Evolutionary conservation across 805 yeast species (phyloP).

Genomic region (Yarrowia sp.): DNA sequence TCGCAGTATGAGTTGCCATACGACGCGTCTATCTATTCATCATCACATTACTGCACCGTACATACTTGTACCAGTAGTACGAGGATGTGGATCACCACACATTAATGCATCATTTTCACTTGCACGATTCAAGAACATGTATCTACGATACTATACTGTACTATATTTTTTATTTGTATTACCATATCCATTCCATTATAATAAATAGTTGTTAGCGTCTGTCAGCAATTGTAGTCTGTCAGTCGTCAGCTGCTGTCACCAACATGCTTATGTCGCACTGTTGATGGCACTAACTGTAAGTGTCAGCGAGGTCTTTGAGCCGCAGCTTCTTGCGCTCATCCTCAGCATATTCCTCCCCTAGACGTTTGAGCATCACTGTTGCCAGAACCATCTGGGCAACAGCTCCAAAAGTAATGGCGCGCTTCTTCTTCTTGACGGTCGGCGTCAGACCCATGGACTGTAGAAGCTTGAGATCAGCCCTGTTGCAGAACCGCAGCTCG

Average conservation of each 20-base stretch:
- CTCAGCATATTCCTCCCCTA: conserved; percentile 3
- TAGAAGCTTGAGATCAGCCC: conserved; percentile 5
- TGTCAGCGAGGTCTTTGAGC: background rate
- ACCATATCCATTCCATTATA: conserved; percentile 1
- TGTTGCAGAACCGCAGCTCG: conserved; percentile 19
- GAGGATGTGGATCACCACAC: background rate
- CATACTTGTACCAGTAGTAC: too few relatives aligned
- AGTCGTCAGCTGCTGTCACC: background rate
- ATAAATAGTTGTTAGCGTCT: conserved; percentile 1
- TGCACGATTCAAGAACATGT: too few relatives aligned
- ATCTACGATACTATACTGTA: too few relatives aligned
- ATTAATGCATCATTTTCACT: background rate
- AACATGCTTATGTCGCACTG: background rate
- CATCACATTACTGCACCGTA: background rate
- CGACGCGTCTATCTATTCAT: background rate
- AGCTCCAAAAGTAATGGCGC: conserved; percentile 1
- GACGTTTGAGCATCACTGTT: background rate
- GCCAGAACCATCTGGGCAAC: conserved; percentile 17
- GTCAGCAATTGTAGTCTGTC: background rate
- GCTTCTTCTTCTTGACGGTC: background rate
- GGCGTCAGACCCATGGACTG: conserved; percentile 16
- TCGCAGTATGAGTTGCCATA: too few relatives aligned
- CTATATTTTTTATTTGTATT: too few relatives aligned
- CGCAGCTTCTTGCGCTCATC: background rate
- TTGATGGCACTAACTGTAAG: background rate